phyloP scores from a whole-genome alignment of 345 rosid genomes.

The Populus pruinosa region DNA sequence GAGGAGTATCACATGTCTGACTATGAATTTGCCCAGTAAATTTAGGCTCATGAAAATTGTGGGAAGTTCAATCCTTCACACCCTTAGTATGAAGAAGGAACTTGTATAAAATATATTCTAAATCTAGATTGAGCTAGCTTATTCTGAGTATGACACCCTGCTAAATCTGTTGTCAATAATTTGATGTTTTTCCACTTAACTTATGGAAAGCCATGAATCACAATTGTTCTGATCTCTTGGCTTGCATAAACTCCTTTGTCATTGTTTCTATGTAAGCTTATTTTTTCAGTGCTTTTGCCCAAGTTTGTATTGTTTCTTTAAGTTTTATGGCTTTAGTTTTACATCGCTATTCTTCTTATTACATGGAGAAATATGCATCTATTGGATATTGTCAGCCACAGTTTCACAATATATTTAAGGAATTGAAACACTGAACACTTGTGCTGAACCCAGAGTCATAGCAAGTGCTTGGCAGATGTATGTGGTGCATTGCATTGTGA shows the following conservation, averaged over 20 bases:
- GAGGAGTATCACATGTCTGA: too few relatives aligned
- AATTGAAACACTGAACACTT: constrained; percentile 20
- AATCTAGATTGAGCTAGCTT: too few relatives aligned
- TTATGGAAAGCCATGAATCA: neutral
- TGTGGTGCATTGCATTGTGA: constrained; percentile 33
- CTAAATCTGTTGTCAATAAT: too few relatives aligned
- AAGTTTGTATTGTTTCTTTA: neutral
- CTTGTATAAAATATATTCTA: neutral
- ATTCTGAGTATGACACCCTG: too few relatives aligned
- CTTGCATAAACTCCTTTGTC: neutral
- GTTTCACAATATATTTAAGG: neutral
- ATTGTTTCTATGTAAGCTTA: neutral
- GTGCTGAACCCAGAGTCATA: constrained; percentile 18
- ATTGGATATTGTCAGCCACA: neutral
- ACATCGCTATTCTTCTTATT: neutral
- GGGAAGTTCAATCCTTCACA: neutral
- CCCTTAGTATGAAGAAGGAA: too few relatives aligned
- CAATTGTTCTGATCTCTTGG: neutral
- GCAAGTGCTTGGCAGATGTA: constrained; percentile 31
- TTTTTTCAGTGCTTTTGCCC: neutral
- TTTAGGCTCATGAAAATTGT: neutral
- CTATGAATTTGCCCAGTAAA: neutral
- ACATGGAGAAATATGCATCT: neutral
- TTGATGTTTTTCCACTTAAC: neutral
- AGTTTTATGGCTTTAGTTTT: neutral